A percentile compares a stretch with the other conserved stretches of the same genome.
Conservation (phyloP, 2,329 filamentous ascomycete genomes). For the Botryotinia convoluta region DNA sequence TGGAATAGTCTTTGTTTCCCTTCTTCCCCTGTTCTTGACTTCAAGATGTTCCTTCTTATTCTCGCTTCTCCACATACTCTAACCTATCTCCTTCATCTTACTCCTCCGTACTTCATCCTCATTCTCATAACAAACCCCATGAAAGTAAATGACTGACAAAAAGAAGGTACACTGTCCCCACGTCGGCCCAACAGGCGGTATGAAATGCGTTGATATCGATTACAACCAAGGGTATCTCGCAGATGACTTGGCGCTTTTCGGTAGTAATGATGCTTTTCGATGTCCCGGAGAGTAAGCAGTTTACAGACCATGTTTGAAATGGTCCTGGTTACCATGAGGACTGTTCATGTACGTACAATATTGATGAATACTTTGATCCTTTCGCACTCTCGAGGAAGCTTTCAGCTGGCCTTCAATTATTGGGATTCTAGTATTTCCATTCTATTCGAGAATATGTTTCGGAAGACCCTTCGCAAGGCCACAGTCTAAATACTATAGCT, state of each 20-base stretch:
- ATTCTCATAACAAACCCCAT: background rate
- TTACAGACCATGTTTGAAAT: background rate
- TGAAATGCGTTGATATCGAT: conserved; percentile 4
- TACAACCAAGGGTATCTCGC: background rate
- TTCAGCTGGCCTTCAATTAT: too few species aligned
- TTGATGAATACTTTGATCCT: too few species aligned
- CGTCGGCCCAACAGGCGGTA: background rate
- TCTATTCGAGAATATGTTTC: too few species aligned
- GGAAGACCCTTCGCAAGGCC: too few species aligned
- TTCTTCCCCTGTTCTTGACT: background rate
- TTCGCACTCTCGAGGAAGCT: too few species aligned
- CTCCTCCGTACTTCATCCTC: fast-evolving
- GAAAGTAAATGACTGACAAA: background rate
- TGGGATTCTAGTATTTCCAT: too few species aligned
- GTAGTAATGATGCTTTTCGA: background rate
- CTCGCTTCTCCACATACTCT: background rate
- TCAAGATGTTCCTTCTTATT: fast-evolving
- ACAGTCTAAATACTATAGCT: too few species aligned
- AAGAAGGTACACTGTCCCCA: background rate
- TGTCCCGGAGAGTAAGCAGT: background rate
- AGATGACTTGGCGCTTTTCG: background rate
- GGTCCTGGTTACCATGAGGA: background rate
- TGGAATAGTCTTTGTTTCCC: fast-evolving
- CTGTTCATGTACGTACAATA: background rate
- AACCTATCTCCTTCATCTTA: background rate